Base-by-base conservation (phyloP, 441 rosid genomes). In the Populus hybrid region DNA sequence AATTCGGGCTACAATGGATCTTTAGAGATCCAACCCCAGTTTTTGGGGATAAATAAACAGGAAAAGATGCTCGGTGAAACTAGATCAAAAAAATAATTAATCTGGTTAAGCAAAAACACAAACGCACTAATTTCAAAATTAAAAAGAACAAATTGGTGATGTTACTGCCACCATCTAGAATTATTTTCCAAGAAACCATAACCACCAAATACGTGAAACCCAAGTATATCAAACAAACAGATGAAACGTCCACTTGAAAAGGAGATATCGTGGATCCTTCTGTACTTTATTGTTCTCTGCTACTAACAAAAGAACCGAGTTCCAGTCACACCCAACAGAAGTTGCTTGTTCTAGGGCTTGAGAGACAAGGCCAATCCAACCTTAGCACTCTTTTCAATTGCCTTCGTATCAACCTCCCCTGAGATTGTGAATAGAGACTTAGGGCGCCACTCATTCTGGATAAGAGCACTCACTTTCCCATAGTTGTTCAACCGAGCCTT, bases 371-470 rank as follows among this genome's bases (percentile, higher is more conserved):
- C 98, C 78, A 93, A 72, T 65, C 99, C 98, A 31, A 96, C 81
- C 90, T 92, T 96, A 6, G 97, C 95, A 72, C 95, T 94, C 91
- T 92, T 96, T 79, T 96, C 99, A 28, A 94, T 83, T 36, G 98
- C 92, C 87, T 84, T 90, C 12, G 99, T 87, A 82, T 96, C 98
- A n/a, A 96, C 95, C 80, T 96, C 98, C 26, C 98, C 98, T 0
- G 98, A 93, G 18, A 96, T 80, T 59, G 97, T 92, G 87, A 94
- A 83, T 71, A 91, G 88, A 16, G 99, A 94, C 80, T 89, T 94
- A 9, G 98, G 96, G 77, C 95, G 93, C 94, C 94, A 94, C 79
- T 93, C 90, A 24, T 94, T 98, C 88, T 96, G 99, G 84, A 94
- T 88, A 77, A 96, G 87, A 18, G 99, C 98, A 68, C 93, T 93